phyloP scores from a whole-genome alignment of 139 green algal genomes.

The Chlamydomonas incerta region DNA sequence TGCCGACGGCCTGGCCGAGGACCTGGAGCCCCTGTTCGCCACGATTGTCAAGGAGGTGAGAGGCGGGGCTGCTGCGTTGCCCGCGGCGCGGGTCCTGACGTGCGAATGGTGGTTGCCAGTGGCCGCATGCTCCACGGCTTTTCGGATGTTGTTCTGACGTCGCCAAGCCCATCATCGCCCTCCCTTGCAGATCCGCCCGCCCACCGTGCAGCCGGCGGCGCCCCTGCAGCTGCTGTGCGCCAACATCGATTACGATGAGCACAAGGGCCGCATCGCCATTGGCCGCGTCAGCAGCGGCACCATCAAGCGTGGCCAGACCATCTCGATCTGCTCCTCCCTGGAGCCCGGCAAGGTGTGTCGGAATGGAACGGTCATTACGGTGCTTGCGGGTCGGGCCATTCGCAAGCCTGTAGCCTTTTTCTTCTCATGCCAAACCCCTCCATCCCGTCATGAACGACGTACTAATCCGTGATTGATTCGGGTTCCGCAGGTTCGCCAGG shows the following conservation, averaged over 20 bases:
- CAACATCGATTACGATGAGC: constrained; percentile 96
- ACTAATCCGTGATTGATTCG: too few species aligned
- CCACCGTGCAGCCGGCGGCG: constrained; percentile 73
- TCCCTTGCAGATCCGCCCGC: constrained; percentile 53
- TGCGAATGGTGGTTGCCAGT: too few species aligned
- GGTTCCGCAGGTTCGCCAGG: constrained; percentile 33
- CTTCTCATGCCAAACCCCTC: too few species aligned
- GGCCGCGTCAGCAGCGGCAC: constrained; percentile 86
- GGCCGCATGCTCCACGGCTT: too few species aligned
- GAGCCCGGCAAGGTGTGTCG: constrained; percentile 39
- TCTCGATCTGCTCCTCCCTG: constrained; percentile 44
- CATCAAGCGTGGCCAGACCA: constrained; percentile 73
- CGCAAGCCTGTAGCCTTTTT: too few species aligned
- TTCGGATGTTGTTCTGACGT: too few species aligned
- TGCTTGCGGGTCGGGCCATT: too few species aligned
- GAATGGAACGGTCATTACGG: too few species aligned
- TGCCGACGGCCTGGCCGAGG: constrained; percentile 74
- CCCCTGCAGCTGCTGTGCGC: constrained; percentile 95
- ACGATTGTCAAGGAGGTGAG: constrained; percentile 85
- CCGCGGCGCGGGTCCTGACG: too few species aligned
- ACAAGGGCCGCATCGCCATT: constrained; percentile 96
- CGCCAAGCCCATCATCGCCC: too few species aligned
- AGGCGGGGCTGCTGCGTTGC: too few species aligned
- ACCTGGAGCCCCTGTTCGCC: constrained; percentile 96
- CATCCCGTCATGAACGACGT: too few species aligned